Evolutionary conservation across 176 grass and related monocot genomes (phyloP).

Genomic region (Carex parvula): DNA sequence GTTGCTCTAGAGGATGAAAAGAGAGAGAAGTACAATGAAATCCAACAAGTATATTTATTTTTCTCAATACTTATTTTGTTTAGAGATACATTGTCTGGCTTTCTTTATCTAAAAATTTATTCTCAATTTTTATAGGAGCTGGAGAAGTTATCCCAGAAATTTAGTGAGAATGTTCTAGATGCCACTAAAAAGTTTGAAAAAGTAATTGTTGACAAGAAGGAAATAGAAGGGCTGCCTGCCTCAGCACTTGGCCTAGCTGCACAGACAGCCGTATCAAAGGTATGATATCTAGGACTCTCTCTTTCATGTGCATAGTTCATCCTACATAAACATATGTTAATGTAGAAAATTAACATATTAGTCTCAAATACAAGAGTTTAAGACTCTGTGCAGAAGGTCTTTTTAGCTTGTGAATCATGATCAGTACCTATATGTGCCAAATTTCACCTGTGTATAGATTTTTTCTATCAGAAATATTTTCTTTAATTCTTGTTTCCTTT

Average conservation of each 20-base stretch:
- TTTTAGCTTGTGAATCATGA: background rate
- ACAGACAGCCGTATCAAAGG: slow-evolving; percentile 77
- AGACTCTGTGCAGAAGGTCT: background rate
- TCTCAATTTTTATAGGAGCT: slow-evolving; percentile 57
- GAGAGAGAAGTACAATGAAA: slow-evolving; percentile 84
- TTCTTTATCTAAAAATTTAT: background rate
- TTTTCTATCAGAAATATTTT: background rate
- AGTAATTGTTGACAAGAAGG: slow-evolving; percentile 78
- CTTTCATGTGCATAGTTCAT: background rate
- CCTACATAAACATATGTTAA: background rate
- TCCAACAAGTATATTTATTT: slow-evolving; percentile 55
- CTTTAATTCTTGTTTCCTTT: no score
- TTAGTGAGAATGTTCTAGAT: slow-evolving; percentile 93
- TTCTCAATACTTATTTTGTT: background rate
- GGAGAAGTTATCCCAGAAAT: slow-evolving; percentile 85
- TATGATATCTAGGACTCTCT: slow-evolving; percentile 7
- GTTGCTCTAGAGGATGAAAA: slow-evolving; percentile 82
- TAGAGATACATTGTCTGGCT: background rate
- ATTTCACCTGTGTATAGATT: background rate
- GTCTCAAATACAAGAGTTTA: background rate
- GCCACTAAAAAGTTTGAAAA: slow-evolving; percentile 95
- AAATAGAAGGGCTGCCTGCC: slow-evolving; percentile 78
- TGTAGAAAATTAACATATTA: background rate
- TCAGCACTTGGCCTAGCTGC: slow-evolving; percentile 81
- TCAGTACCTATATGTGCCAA: background rate